Base-by-base conservation (phyloP, 768 basidiomycete genomes). In the Suillus paluster region DNA sequence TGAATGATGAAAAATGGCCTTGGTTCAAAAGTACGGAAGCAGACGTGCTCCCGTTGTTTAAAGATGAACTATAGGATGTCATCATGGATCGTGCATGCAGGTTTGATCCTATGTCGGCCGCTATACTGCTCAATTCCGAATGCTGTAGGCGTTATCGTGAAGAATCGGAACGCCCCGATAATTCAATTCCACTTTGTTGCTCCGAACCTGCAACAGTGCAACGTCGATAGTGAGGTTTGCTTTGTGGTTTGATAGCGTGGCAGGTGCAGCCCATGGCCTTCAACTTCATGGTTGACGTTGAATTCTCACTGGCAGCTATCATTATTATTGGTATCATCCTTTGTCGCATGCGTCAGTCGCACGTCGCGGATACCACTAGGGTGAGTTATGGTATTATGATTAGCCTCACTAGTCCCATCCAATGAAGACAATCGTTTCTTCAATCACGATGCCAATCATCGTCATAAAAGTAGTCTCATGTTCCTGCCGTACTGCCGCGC, bases 1-100 rank as follows among this genome's bases (percentile, higher is more conserved):
- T 60, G 30, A 67, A 73, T 57, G 64, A 61, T 8, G 62, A 59
- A 56, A 73, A 70, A 30, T 62, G 68, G 7, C 59, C 10, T 50
- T 68, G 68, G 50, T 65, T 36, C 25, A 66, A 59, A 44, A 70
- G 64, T 25, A 61, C 53, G 44, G 73, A 63, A 30, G 66, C 53
- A 21, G 61, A 55, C n/a, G 59, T 30, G 50, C 44, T 57, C 33
- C 64, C 61, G 34, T 60, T 64, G 38, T 64, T 65, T 58, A 76
- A 59, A n/a, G 73, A 63, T 55, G 70, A 65, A 62, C n/a, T n/a
- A n/a, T 76, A 75, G 53, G 75, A 75, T 73, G 73, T 74, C 49
- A 50, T 50, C 49, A 50, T 50, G 27, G 67, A 59, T 53, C 38
- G 54, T 54, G 62, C 44, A 48, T 42, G 45, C 27, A 49, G 41